A percentile compares a stretch with the other conserved stretches of the same genome.
Evolutionary conservation across 176 grass and related monocot genomes (phyloP).

Genomic region (sorghum (Sorghum bicolor)): DNA sequence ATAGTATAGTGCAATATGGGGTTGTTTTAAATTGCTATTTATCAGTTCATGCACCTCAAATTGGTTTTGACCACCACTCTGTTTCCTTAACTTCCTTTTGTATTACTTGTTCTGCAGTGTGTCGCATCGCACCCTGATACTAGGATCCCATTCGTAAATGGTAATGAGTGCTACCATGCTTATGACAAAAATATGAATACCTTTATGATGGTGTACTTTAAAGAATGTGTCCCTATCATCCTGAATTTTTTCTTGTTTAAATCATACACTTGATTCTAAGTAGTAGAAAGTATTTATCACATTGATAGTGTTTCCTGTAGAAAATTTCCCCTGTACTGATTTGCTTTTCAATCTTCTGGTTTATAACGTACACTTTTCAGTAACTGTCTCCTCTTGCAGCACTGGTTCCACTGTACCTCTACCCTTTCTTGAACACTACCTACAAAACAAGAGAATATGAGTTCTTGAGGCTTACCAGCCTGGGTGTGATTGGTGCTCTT

Average conservation of each 20-base stretch:
- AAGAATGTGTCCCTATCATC: background rate
- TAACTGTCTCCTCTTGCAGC: slow-evolving; percentile 49
- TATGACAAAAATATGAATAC: background rate
- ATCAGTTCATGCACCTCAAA: background rate
- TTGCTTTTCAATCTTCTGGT: background rate
- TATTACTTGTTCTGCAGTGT: slow-evolving; percentile 52
- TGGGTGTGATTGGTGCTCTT: slow-evolving; percentile 94
- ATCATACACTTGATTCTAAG: background rate
- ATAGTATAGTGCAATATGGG: background rate
- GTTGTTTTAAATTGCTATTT: background rate
- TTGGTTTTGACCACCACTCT: slow-evolving; percentile 15
- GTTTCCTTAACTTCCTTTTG: background rate
- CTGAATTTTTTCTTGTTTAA: background rate
- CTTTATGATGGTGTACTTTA: background rate
- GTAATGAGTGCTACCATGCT: slow-evolving; percentile 30
- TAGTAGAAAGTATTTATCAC: background rate
- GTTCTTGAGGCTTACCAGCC: slow-evolving; percentile 87
- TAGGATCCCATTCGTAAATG: slow-evolving; percentile 74
- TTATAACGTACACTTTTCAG: background rate
- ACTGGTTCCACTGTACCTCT: slow-evolving; percentile 79
- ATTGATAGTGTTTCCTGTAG: background rate
- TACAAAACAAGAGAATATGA: slow-evolving; percentile 83
- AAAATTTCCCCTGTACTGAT: background rate
- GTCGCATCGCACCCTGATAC: slow-evolving; percentile 90
- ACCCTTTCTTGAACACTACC: slow-evolving; percentile 83